Evolutionary conservation across 139 green algal genomes (phyloP).

Genomic region (Auxenochlorella pyrenoidosa): DNA sequence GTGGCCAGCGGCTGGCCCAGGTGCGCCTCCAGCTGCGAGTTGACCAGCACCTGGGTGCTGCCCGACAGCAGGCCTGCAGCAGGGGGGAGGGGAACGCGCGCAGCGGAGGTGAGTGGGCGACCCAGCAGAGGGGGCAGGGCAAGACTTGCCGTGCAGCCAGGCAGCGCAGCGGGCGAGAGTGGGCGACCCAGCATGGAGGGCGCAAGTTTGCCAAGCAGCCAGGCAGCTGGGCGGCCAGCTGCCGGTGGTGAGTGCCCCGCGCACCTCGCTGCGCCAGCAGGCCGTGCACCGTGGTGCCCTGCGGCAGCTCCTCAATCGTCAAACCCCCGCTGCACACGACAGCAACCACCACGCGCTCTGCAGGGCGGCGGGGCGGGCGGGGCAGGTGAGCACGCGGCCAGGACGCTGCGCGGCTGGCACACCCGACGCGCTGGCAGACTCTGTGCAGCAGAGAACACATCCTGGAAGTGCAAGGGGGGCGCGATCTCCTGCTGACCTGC

Average conservation of each 20-base stretch:
- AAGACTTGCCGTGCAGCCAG: no score
- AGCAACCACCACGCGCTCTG: constrained; percentile 33
- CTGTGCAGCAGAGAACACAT: no score
- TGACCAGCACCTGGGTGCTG: constrained; percentile 28
- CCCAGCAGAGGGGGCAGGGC: no score
- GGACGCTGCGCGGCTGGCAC: background rate
- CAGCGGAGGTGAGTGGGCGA: background rate
- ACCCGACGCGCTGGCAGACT: no score
- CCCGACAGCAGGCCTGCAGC: background rate
- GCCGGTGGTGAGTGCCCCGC: background rate
- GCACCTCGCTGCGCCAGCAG: constrained; percentile 21
- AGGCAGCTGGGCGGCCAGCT: background rate
- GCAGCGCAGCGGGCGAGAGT: background rate
- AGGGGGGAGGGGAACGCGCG: no score
- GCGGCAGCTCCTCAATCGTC: constrained; percentile 22
- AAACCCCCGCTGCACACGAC: constrained; percentile 25
- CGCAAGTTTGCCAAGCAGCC: no score
- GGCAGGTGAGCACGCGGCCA: background rate
- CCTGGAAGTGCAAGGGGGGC: no score
- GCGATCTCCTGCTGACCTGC: background rate
- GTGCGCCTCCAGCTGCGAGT: constrained; percentile 32
- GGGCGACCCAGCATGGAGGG: background rate
- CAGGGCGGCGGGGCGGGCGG: background rate
- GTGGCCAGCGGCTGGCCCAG: background rate
- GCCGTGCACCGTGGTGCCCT: constrained; percentile 16